A percentile compares a stretch with the other conserved stretches of the same genome.
Conservation (phyloP, 495 filamentous ascomycete species). For the Cryomyces antarcticus region DNA sequence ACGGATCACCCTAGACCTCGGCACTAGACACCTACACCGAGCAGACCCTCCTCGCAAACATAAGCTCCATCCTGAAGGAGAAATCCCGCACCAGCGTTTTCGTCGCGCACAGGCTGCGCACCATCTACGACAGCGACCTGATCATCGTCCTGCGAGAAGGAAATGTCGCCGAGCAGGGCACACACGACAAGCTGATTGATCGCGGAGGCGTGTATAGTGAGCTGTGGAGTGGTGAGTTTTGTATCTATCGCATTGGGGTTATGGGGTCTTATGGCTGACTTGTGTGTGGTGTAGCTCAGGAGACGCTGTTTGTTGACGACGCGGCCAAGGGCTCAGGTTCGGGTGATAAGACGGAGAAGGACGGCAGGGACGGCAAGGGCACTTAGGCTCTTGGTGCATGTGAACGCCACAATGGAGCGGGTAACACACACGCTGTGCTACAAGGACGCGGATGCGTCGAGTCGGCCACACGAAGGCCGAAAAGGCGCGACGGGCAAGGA, state of each 20-base stretch:
- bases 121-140: conserved; percentile 76
- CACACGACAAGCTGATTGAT: conserved; percentile 67
- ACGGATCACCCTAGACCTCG: conserved; percentile 37
- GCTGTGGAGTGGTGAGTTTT: conserved; percentile 63
- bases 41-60: conserved; percentile 74
- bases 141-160: conserved; percentile 85
- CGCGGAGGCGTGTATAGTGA: conserved; percentile 65
- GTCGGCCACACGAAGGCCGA: no score
- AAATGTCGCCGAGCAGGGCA: conserved; percentile 64
- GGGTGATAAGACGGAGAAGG: no score
- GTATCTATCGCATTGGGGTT: not conserved
- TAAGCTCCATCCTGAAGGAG: conserved; percentile 81
- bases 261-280: not conserved
- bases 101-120: conserved; percentile 76
- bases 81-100: conserved; percentile 83
- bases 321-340: not conserved
- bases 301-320: conserved; percentile 10
- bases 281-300: conserved; percentile 1
- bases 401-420: no score
- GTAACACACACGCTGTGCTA: no score
- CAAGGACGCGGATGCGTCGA: no score
- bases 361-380: no score
- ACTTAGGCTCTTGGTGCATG: no score
- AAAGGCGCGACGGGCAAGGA: no score
- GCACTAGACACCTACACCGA: conserved; percentile 94